Percentiles rank a stretch among this genome's conserved stretches.
phyloP scores from a whole-genome alignment of 805 yeast species.

The Teunomyces funiuensis region DNA sequence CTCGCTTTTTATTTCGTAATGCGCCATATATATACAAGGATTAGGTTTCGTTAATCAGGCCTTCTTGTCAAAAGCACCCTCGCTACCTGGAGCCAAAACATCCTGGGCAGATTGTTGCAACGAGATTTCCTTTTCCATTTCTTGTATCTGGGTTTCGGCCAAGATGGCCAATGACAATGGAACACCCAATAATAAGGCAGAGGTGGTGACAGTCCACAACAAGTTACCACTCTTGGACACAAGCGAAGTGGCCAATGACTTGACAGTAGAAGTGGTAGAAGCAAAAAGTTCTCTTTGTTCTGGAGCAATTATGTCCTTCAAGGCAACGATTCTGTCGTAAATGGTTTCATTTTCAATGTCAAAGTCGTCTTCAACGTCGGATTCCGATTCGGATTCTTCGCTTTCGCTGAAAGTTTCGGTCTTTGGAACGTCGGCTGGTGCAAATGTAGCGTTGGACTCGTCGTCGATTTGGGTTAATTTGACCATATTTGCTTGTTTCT shows the following conservation, averaged over 20 bases:
- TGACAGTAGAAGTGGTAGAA: slow-evolving; percentile 31
- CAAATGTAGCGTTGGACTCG: slow-evolving; percentile 42
- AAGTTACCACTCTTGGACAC: slow-evolving; percentile 67
- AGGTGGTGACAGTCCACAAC: slow-evolving; percentile 83
- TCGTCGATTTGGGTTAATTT: slow-evolving; percentile 73
- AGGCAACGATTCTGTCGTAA: slow-evolving; percentile 83
- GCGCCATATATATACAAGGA: slow-evolving; percentile 7
- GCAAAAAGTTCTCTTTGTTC: slow-evolving; percentile 59
- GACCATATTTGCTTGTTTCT: slow-evolving; percentile 51
- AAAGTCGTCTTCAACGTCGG: slow-evolving; percentile 66
- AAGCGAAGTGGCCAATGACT: slow-evolving; percentile 38
- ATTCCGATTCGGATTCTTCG: slow-evolving; percentile 48
- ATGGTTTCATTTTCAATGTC: slow-evolving; percentile 80
- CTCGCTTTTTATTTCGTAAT: slow-evolving; percentile 4
- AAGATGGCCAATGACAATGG: slow-evolving; percentile 88
- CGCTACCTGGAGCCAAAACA: slow-evolving; percentile 61
- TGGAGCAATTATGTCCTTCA: slow-evolving; percentile 90
- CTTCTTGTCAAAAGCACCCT: slow-evolving; percentile 33
- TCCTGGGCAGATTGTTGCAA: slow-evolving; percentile 77
- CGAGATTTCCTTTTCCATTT: slow-evolving; percentile 89
- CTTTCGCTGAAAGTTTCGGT: slow-evolving; percentile 28
- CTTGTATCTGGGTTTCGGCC: slow-evolving; percentile 90
- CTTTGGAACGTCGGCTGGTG: slow-evolving; percentile 33
- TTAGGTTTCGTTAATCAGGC: slow-evolving; percentile 1
- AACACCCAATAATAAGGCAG: slow-evolving; percentile 83